Evolutionary conservation across 2,329 filamentous ascomycete genomes (phyloP).

Genomic region (Aspergillus hortae): DNA sequence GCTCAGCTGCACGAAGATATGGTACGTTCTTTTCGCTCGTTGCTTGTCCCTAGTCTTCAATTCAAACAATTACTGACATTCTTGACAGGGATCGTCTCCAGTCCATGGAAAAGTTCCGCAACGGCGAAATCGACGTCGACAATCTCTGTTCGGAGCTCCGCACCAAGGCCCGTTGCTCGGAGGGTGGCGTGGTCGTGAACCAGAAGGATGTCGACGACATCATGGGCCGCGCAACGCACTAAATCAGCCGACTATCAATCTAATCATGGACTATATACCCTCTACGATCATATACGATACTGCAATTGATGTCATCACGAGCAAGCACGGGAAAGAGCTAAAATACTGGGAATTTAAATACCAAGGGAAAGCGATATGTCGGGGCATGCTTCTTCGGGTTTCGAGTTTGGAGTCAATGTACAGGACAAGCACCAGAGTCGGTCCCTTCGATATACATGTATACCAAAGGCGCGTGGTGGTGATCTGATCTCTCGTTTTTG

Average conservation of each 20-base stretch:
- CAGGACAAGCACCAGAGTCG: background rate
- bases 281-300: slow-evolving; percentile 14
- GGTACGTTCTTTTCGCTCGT: slow-evolving; percentile 56
- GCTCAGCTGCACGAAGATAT: slow-evolving; percentile 86
- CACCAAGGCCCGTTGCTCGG: slow-evolving; percentile 90
- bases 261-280: slow-evolving; percentile 20
- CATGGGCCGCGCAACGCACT: slow-evolving; percentile 46
- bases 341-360: background rate
- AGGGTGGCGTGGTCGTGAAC: slow-evolving; percentile 82
- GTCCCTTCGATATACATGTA: background rate
- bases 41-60: too few species aligned
- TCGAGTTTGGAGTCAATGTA: background rate
- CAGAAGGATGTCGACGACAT: slow-evolving; percentile 83
- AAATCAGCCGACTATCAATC: slow-evolving; percentile 13
- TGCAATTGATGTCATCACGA: slow-evolving; percentile 10
- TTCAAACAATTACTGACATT: background rate
- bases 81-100: slow-evolving; percentile 78
- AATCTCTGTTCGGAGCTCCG: slow-evolving; percentile 87
- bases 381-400: background rate
- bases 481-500: background rate
- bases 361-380: background rate
- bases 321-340: slow-evolving; percentile 1
- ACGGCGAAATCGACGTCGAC: slow-evolving; percentile 90
- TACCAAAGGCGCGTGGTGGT: background rate
- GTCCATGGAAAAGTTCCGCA: slow-evolving; percentile 80